Evolutionary conservation across 106 monocot species (phyloP).

Genomic region (Allium sativum): DNA sequence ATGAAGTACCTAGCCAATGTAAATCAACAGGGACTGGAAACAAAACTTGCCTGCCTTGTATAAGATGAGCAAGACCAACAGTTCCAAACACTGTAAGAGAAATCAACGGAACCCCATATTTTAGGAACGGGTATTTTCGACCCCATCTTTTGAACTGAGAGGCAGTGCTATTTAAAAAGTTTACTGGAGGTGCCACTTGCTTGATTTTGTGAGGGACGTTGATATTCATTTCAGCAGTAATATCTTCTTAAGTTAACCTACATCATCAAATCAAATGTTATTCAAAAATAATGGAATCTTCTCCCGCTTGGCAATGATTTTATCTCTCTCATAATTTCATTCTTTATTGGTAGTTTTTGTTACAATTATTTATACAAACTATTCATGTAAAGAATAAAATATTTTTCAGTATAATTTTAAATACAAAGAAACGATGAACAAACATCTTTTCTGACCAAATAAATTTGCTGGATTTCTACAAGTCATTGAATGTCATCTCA

Average conservation of each 20-base stretch:
- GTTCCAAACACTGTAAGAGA: conserved; percentile 76
- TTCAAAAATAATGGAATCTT: background rate
- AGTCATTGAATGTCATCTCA: too few species aligned
- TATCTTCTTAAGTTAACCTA: background rate
- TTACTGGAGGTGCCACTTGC: conserved; percentile 11
- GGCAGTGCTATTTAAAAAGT: conserved; percentile 24
- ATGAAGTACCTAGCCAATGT: too few species aligned
- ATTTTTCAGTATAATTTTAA: too few species aligned
- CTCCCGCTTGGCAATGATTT: too few species aligned
- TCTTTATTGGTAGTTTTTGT: too few species aligned
- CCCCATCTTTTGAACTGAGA: conserved; percentile 81
- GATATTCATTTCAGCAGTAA: conserved; percentile 4
- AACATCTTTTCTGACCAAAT: too few species aligned
- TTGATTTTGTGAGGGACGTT: conserved; percentile 10
- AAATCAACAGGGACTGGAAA: background rate
- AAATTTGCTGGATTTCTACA: too few species aligned
- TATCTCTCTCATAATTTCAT: too few species aligned
- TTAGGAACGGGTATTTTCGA: conserved; percentile 63
- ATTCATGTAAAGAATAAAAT: too few species aligned
- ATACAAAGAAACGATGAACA: too few species aligned
- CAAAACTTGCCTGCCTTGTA: conserved; percentile 64
- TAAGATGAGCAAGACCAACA: conserved; percentile 79
- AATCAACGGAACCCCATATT: conserved; percentile 80
- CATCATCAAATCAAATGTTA: background rate
- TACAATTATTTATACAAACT: too few species aligned